Evolutionary conservation across 306 rosid genomes (phyloP).

Genomic region (Prunus fruticosa): DNA sequence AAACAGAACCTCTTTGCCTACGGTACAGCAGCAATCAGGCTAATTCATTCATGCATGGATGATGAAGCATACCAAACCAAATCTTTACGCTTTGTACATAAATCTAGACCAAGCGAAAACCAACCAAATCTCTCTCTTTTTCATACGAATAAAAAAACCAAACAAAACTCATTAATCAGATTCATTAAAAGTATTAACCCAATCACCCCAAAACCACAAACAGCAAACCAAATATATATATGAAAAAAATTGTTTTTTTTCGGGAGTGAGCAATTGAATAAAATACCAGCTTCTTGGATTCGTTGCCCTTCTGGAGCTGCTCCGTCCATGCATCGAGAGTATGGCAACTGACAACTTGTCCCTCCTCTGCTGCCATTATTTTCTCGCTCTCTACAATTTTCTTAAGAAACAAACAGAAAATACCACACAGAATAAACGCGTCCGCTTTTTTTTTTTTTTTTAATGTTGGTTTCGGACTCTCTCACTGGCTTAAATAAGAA

Average conservation of each 20-base stretch:
- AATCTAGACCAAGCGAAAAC: background rate
- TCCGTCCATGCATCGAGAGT: conserved; percentile 61
- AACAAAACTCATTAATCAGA: conserved; percentile 17
- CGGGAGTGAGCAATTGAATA: background rate
- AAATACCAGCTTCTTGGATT: conserved; percentile 56
- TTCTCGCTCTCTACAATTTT: background rate
- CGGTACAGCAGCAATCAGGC: too few species aligned
- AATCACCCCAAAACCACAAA: background rate
- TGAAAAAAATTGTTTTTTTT: background rate
- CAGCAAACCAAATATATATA: background rate
- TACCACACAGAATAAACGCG: background rate
- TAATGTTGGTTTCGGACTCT: background rate
- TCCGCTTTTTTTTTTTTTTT: background rate
- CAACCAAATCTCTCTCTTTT: too few species aligned
- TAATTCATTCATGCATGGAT: background rate
- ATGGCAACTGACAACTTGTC: conserved; percentile 69
- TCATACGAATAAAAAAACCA: background rate
- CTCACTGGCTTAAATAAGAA: conserved; percentile 17
- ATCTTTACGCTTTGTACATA: background rate
- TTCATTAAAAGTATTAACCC: conserved; percentile 8
- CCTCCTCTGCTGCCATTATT: conserved; percentile 60
- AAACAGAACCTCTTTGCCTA: background rate
- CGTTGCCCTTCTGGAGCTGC: conserved; percentile 57
- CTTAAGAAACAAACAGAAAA: conserved; percentile 5
- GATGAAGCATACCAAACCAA: background rate